Base-by-base conservation (phyloP, 371 early-diverging fungal species). In the Astathelohania contejeani region DNA sequence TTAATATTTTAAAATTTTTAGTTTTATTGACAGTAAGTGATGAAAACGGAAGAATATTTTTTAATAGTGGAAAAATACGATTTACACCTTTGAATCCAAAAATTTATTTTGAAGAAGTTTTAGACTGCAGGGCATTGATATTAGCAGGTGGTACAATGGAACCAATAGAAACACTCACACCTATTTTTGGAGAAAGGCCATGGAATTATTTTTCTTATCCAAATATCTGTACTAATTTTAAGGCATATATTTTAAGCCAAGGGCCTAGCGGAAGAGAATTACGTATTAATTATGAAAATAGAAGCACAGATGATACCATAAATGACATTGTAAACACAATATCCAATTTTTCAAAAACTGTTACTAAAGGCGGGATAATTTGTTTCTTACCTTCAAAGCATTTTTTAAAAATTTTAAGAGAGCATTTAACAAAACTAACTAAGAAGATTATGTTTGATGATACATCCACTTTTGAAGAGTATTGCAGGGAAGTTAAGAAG, bases 71-170 rank as follows among this genome's bases (percentile, higher is more conserved):
- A 10, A 20, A 25, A 23, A 49, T 71, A 59, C 55, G 69, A 51
- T 79, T 78, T 56, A 60, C 89, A 58, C 75, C 87, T 1, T 63
- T 94, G 29, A 84, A 87, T 62, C 86, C 92, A 3, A 79, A 85
- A 0, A 79, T 83, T 42, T 78, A 78, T 7, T 90, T 94, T 63
- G 71, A 76, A 54, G 80, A 79, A 1, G 72, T 90, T 26, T 80
- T 87, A 0, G 82, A 86, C 46, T 84, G 88, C 0, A 75, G 80
- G 55, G 78, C 85, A 32, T 77, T 92, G 0, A 70, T 95, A 4
- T 68, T 95, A 24, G 87, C 91, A 0, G 92, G 95, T 53, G 95
- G 93, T 19, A 90, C 95, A 0, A 86, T 94, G 87, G 82, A 83
- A 56, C 92, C 91, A 0, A 81, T 84, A 61, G 32, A 32, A 7